Conservation (phyloP, 768 basidiomycete genomes). For the Xerocomus potaroensis region DNA sequence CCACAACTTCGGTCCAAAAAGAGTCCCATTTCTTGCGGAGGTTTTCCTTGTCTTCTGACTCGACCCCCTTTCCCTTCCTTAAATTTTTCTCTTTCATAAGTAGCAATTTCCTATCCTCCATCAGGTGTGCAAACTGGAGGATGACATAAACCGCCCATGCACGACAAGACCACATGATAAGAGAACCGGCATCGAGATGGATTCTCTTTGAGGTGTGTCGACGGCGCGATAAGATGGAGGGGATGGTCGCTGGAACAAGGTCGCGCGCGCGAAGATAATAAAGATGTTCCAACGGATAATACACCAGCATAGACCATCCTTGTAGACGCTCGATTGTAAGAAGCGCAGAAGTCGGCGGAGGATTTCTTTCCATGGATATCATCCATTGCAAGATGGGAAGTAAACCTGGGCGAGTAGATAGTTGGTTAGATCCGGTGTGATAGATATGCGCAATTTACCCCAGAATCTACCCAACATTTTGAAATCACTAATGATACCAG, state of each 20-base stretch:
- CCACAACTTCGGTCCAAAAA: conserved; percentile 66
- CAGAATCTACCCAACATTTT: conserved; percentile 74
- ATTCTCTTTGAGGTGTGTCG: conserved; percentile 40
- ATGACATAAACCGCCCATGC: conserved; percentile 79
- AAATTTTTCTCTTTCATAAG: conserved; percentile 50
- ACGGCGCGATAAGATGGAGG: conserved; percentile 41
- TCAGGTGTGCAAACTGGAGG: conserved; percentile 70
- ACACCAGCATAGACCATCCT: conserved; percentile 67
- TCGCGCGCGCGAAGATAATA: conserved; percentile 60
- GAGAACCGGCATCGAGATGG: conserved; percentile 40
- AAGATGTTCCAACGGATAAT: conserved; percentile 77
- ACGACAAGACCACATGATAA: conserved; percentile 71
- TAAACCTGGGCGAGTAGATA: conserved; percentile 46
- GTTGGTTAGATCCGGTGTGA: background rate
- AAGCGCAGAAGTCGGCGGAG: conserved; percentile 64
- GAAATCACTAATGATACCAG: conserved; percentile 57
- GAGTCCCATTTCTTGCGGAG: conserved; percentile 58
- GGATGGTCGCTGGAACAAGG: conserved; percentile 54
- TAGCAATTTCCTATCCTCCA: conserved; percentile 62
- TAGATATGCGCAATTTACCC: conserved; percentile 47
- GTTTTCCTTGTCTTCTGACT: conserved; percentile 51
- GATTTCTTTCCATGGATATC: conserved; percentile 65
- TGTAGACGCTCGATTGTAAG: conserved; percentile 78
- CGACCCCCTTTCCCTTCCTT: conserved; percentile 52
- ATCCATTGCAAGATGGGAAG: conserved; percentile 80